Base-by-base conservation (phyloP, 108 stramenopile genomes). In the Nitzschia sp. region DNA sequence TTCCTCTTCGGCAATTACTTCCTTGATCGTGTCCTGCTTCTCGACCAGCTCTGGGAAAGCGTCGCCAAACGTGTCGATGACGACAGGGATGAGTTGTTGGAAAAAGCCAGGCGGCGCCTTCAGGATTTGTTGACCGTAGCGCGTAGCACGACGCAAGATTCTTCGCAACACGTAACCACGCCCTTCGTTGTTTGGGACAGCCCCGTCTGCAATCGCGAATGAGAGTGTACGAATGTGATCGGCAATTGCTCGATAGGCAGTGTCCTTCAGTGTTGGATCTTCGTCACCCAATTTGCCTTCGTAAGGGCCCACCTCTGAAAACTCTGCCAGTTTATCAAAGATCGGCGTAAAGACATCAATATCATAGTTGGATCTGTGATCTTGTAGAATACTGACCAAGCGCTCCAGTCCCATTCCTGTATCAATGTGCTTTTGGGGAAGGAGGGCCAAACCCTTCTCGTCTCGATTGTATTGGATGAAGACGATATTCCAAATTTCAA, bases 361-460 rank as follows among this genome's bases (percentile, higher is more conserved):
- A 77, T 99, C 97, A 77, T 99, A 98, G 82, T 98, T 98, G 70
- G 88, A 91, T 18, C 60, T 58, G 64, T 93, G 90, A 71, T 90
- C 72, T 70, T 99, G 97, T 55, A 99, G 75, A 54, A 98, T 90
- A 61, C 82, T 81, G 24, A 95, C 87, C 26, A 99, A 72, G 35
- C 98, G 91, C 76, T 99, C 98, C 63, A 98, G 78, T 58, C 98
- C 98, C 98, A 99, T 97, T 49, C 98, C 98, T 15, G 98, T 99
- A 73, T 99, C 98, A 38, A 98, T 91, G 71, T 99, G 98, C 72
- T 96, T 84, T 54, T 78, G 76, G 4, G 98, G 98, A 19, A 99
- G 70, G 0, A 82, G 53, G 3, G 76, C 54, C 48, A 98, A 75
- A 3, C 55, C 71, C 46, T 83, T 83, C 31, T 81, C 78, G 61